Conservation (phyloP, 2,329 filamentous ascomycete species). For the Aspergillus sp. region DNA sequence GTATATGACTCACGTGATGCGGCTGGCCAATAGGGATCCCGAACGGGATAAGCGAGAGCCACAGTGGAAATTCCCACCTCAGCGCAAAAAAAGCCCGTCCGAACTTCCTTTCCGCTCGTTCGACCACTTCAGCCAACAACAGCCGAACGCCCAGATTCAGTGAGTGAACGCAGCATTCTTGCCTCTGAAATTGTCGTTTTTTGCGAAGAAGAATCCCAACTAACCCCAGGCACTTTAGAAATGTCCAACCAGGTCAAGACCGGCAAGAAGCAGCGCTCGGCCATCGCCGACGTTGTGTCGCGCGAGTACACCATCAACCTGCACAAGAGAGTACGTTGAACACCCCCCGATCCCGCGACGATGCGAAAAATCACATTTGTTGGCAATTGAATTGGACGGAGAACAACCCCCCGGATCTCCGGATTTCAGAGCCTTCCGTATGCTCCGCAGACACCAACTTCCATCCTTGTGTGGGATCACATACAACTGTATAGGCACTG, state of each 20-base stretch:
- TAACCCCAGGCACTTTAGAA: constrained; percentile 38
- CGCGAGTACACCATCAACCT: constrained; percentile 99
- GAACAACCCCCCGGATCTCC: constrained; percentile 18
- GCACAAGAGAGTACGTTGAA: constrained; percentile 91
- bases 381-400: constrained; percentile 33
- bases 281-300: constrained; percentile 97
- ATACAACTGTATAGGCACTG: constrained; percentile 5
- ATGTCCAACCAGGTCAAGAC: constrained; percentile 65
- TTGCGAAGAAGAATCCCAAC: no score
- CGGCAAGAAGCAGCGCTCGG: constrained; percentile 77
- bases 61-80: constrained; percentile 31
- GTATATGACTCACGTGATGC: constrained; percentile 30
- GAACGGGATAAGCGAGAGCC: constrained; percentile 33
- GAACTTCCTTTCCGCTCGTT: constrained; percentile 21
- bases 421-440: not conserved
- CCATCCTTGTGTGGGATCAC: not conserved
- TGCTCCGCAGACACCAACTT: not conserved
- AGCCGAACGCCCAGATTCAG: constrained; percentile 35
- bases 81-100: constrained; percentile 23
- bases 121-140: constrained; percentile 38
- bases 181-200: no score
- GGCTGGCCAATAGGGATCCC: constrained; percentile 25
- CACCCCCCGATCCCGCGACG: constrained; percentile 7
- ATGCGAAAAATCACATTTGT: constrained; percentile 2
- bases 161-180: constrained; percentile 21